Evolutionary conservation across 805 yeast genomes (phyloP).

Genomic region (Pichia phayaonensis): DNA sequence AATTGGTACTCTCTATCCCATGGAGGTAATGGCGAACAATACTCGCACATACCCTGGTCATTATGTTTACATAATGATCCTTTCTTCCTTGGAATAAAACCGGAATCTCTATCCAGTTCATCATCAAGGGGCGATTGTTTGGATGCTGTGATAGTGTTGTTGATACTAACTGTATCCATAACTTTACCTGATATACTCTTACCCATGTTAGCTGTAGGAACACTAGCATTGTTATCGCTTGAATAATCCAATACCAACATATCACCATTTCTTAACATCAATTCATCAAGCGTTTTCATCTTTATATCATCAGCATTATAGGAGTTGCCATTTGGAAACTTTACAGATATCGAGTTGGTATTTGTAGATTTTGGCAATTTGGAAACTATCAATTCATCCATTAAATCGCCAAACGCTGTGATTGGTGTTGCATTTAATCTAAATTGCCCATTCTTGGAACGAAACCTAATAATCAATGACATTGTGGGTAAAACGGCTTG

Average conservation of each 20-base stretch:
- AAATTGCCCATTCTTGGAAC: constrained; percentile 78
- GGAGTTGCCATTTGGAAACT: not conserved
- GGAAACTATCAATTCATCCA: constrained; percentile 23
- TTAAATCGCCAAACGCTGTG: constrained; percentile 15
- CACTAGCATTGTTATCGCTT: constrained; percentile 15
- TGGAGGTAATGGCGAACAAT: constrained; percentile 92
- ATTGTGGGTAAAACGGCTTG: not conserved
- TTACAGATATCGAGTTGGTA: not conserved
- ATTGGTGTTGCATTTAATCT: constrained; percentile 41
- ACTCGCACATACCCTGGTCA: constrained; percentile 95
- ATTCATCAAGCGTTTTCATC: constrained; percentile 26
- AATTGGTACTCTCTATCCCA: constrained; percentile 78
- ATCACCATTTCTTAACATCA: constrained; percentile 54
- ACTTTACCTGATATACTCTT: constrained; percentile 11
- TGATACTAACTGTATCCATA: not conserved
- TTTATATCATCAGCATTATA: not conserved
- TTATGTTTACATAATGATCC: constrained; percentile 76
- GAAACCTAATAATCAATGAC: constrained; percentile 61
- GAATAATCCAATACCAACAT: constrained; percentile 39
- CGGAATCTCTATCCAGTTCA: constrained; percentile 54
- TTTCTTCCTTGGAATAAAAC: constrained; percentile 59
- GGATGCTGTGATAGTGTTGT: not conserved
- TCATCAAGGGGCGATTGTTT: constrained; percentile 63
- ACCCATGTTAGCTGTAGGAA: not conserved
- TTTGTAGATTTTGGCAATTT: constrained; percentile 22